phyloP scores from a whole-genome alignment of 257 asterid species.

The Haberlea rhodopensis region DNA sequence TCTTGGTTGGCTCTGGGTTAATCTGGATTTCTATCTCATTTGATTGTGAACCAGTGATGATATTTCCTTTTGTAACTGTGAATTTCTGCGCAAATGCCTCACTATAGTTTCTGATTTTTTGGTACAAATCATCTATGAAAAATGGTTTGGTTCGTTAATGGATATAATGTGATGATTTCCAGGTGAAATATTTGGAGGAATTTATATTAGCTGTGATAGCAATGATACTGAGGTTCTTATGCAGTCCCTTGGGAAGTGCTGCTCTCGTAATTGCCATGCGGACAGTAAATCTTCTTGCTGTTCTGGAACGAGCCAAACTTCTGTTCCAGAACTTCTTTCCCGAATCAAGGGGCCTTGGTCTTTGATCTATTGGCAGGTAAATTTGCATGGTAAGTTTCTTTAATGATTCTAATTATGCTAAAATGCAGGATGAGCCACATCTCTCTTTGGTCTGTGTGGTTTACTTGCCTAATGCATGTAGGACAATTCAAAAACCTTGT shows the following conservation, averaged over 20 bases:
- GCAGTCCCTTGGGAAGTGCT: conserved; percentile 63
- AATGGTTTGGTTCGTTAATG: conserved; percentile 14
- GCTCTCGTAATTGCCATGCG: conserved; percentile 48
- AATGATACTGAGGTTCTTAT: conserved; percentile 79
- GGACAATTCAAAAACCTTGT: conserved; percentile 78
- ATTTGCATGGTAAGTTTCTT: conserved; percentile 74
- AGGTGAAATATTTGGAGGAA: conserved; percentile 95
- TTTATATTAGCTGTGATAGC: conserved; percentile 44
- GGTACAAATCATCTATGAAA: conserved; percentile 6
- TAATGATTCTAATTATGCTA: conserved; percentile 25
- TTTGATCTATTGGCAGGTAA: conserved; percentile 97
- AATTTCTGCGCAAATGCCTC: background rate
- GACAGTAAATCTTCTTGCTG: conserved; percentile 31
- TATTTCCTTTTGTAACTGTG: background rate
- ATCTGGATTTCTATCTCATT: background rate
- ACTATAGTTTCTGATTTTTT: background rate
- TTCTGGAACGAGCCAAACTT: conserved; percentile 38
- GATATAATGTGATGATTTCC: conserved; percentile 12
- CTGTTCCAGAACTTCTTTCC: conserved; percentile 77
- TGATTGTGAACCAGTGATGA: background rate
- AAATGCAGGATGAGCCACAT: conserved; percentile 17
- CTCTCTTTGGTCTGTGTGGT: conserved; percentile 20
- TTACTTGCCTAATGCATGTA: conserved; percentile 38
- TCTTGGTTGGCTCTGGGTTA: background rate
- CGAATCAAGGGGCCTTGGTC: conserved; percentile 96